Base-by-base conservation (phyloP, 306 rosid genomes). In the Quercus mongolica region DNA sequence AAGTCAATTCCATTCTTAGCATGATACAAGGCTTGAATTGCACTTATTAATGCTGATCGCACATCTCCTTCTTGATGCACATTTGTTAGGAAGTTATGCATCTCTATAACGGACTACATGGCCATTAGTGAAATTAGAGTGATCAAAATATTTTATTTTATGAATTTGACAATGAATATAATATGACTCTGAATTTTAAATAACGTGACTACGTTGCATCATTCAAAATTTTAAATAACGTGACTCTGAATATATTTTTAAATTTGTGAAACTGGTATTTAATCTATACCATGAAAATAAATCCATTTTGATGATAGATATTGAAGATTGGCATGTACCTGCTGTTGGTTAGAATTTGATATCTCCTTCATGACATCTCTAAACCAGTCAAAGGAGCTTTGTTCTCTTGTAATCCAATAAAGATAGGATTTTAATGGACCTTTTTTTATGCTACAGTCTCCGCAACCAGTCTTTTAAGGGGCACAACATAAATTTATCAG, bases 311-410 rank as follows among this genome's bases (percentile, higher is more conserved):
- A 41, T 78, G 44, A 20, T 49, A 54, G 56, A 78, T 74, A 56
- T 65, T 30, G 74, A 2, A 59, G 8, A 18, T 62, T 64, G 31
- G 75, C 61, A 72, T 54, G 65, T 87, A 92, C 97, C 94, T 92
- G 90, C 10, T 84, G 87, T 69, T 84, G 83, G 78, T 81, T 80
- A 57, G 96, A 83, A 55, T 61, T 73, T 67, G 93, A 82, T 69
- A 89, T 76, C 74, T 89, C 96, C 74, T 90, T 89, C 84, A 90
- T 86, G 82, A 77, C 78, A 83, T 92, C 97, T 89, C 94, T 82
- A 79, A 92, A 94, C 98, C 98, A 94, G 55, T 89, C 97, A 83
- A 94, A 92, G 69, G 98, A 92, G 87, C 90, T 88, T 83, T 91
- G 96, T 70, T 94, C 98, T 79, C 93, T 89, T 76, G 98, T 92